A percentile compares a stretch with the other conserved stretches of the same genome.
These are phyloP conservation scores for Betula pendula DNA, from an alignment of 306 rosid genomes.

Conservation along the genomic window DNA sequence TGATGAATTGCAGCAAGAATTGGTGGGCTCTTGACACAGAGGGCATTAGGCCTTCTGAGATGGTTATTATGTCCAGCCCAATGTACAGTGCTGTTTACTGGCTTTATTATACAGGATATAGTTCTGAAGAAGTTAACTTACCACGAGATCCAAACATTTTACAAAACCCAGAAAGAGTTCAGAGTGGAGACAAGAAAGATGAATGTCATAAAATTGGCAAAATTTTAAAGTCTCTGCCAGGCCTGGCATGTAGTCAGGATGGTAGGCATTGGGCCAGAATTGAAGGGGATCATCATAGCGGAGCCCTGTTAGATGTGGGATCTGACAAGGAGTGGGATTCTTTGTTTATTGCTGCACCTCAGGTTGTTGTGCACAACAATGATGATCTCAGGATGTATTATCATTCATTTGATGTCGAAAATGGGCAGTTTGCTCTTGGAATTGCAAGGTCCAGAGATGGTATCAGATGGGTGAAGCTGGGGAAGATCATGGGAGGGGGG, in stretches of 20 bases:
- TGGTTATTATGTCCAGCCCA: conserved; percentile 10
- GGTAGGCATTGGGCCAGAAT: conserved; percentile 14
- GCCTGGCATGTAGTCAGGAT: conserved; percentile 11
- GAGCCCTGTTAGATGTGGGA: conserved; percentile 9
- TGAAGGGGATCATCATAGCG: conserved; percentile 10
- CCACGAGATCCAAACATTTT: not conserved
- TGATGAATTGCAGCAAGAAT: conserved; percentile 12
- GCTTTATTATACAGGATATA: conserved; percentile 14
- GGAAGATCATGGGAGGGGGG: conserved; percentile 11
- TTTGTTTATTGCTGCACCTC: conserved; percentile 17
- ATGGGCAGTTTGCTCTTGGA: conserved; percentile 13
- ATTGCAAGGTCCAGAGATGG: conserved; percentile 13
- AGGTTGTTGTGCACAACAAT: conserved; percentile 15
- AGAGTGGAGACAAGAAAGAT: conserved; percentile 2
- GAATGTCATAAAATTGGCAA: not conserved
- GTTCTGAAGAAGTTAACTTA: conserved; percentile 6
- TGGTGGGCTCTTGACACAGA: conserved; percentile 16
- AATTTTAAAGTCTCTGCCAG: conserved; percentile 5
- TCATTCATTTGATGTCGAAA: conserved; percentile 1
- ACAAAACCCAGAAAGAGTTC: conserved; percentile 9
- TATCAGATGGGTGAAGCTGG: conserved; percentile 12
- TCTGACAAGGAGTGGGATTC: conserved; percentile 27
- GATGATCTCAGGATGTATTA: conserved; percentile 21
- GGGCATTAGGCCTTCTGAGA: conserved; percentile 10
- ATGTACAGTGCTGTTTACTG: conserved; percentile 19